Evolutionary conservation across 1,284 basidiomycete species (phyloP).

Genomic region (Anthracocystis setariae): DNA sequence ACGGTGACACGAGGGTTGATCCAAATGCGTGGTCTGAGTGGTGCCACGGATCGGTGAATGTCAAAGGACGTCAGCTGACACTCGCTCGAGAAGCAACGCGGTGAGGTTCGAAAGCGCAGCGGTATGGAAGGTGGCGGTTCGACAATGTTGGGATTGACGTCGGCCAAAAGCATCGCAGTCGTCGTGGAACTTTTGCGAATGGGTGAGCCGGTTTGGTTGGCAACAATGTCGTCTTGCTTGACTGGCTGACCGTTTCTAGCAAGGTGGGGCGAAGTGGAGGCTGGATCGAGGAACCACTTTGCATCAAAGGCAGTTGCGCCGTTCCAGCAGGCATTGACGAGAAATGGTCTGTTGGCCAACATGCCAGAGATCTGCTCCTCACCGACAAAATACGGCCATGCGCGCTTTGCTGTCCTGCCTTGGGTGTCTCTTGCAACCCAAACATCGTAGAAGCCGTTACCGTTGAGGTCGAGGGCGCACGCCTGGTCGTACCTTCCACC

Average conservation of each 20-base stretch:
- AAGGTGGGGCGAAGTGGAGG: conserved; percentile 2
- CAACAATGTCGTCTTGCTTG: neutral
- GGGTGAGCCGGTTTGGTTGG: neutral
- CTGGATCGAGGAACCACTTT: conserved; percentile 68
- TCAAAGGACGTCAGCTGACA: conserved; percentile 74
- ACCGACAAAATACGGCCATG: conserved; percentile 73
- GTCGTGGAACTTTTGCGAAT: no score
- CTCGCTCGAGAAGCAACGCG: conserved; percentile 72
- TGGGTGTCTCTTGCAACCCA: conserved; percentile 53
- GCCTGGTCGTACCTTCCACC: conserved; percentile 73
- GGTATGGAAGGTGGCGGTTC: conserved; percentile 54
- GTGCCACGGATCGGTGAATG: conserved; percentile 71
- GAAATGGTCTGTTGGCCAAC: conserved; percentile 69
- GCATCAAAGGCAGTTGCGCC: conserved; percentile 73
- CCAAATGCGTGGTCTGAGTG: conserved; percentile 69
- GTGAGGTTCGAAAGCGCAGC: conserved; percentile 71
- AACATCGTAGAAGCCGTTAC: conserved; percentile 71
- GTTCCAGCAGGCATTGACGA: conserved; percentile 75
- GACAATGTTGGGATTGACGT: conserved; percentile 61
- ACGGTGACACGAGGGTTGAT: conserved; percentile 69
- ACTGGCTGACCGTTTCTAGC: neutral
- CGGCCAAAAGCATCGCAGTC: neutral
- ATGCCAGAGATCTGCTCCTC: conserved; percentile 67
- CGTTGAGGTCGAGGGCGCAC: conserved; percentile 72
- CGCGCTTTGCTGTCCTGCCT: conserved; percentile 69